Percentiles rank a stretch among this genome's conserved stretches.
phyloP scores from a whole-genome alignment of 352 stramenopile species.

The Globisporangium recalcitrans region DNA sequence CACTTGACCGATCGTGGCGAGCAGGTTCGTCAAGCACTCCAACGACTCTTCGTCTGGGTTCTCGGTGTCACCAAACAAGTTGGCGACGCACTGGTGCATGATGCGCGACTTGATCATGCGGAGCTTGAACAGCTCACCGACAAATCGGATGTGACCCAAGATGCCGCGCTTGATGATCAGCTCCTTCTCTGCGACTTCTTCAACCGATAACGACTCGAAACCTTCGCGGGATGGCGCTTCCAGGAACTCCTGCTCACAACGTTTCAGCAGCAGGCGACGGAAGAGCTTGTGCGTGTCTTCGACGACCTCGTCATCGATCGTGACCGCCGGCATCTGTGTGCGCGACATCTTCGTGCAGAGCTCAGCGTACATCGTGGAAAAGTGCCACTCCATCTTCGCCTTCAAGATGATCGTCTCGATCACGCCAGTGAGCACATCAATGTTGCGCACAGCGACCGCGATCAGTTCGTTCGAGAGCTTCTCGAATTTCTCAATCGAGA shows the following conservation, averaged over 20 bases:
- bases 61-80: conserved; percentile 69
- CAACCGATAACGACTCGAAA: conserved; percentile 45
- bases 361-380: conserved; percentile 94
- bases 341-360: conserved; percentile 90
- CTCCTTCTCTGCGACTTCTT: conserved; percentile 67
- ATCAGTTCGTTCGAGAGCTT: conserved; percentile 92
- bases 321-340: conserved; percentile 77
- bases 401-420: conserved; percentile 94
- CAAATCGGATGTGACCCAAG: conserved; percentile 94
- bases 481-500: conserved; percentile 96
- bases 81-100: conserved; percentile 90
- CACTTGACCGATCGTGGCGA: conserved; percentile 90
- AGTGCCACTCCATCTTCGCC: conserved; percentile 95
- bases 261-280: conserved; percentile 89
- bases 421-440: conserved; percentile 81
- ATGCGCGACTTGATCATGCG: conserved; percentile 93
- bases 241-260: conserved; percentile 94
- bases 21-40: conserved; percentile 93
- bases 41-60: conserved; percentile 92
- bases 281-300: conserved; percentile 88
- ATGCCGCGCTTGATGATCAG: conserved; percentile 74
- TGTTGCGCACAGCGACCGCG: conserved; percentile 79
- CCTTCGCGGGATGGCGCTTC: conserved; percentile 74
- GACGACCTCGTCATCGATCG: conserved; percentile 60
- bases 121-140: conserved; percentile 95